A percentile compares a stretch with the other conserved stretches of the same genome.
Evolutionary conservation across 2,329 filamentous ascomycete species (phyloP).

Genomic region (Claviceps sp.): DNA sequence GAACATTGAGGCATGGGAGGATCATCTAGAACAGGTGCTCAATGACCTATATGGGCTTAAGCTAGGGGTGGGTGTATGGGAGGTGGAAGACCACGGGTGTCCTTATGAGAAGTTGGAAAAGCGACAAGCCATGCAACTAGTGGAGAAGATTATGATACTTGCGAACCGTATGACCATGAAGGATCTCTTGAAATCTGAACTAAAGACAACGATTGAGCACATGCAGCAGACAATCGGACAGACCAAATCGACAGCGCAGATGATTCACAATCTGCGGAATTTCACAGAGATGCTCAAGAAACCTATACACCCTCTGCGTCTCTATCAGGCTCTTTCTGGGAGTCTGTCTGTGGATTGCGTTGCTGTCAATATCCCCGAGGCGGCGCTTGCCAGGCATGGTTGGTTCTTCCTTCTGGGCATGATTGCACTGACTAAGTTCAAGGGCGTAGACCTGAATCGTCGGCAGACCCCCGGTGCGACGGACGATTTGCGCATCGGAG

Average conservation of each 20-base stretch:
- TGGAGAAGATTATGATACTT: constrained; percentile 72
- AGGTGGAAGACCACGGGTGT: constrained; percentile 69
- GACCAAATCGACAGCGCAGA: constrained; percentile 63
- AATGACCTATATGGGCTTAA: constrained; percentile 75
- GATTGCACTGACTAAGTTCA: constrained; percentile 78
- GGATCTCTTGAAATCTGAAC: constrained; percentile 79
- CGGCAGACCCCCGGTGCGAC: constrained; percentile 66
- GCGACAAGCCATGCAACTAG: constrained; percentile 63
- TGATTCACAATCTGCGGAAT: constrained; percentile 78
- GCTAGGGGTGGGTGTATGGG: constrained; percentile 52
- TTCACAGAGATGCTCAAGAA: constrained; percentile 71
- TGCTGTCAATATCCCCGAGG: constrained; percentile 54
- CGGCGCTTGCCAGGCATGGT: constrained; percentile 61
- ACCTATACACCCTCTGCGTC: constrained; percentile 65
- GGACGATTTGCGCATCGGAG: constrained; percentile 71
- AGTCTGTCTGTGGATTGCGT: constrained; percentile 61
- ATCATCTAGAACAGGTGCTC: constrained; percentile 73
- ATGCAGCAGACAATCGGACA: constrained; percentile 78
- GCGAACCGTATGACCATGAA: constrained; percentile 78
- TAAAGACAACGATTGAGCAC: constrained; percentile 82
- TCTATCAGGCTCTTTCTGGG: constrained; percentile 73
- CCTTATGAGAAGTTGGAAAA: constrained; percentile 65
- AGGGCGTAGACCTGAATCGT: constrained; percentile 54
- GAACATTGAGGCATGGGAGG: constrained; percentile 69
- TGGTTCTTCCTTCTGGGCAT: constrained; percentile 91